Conservation (phyloP, 176 grass and related monocot genomes). For the Typha latifolia region DNA sequence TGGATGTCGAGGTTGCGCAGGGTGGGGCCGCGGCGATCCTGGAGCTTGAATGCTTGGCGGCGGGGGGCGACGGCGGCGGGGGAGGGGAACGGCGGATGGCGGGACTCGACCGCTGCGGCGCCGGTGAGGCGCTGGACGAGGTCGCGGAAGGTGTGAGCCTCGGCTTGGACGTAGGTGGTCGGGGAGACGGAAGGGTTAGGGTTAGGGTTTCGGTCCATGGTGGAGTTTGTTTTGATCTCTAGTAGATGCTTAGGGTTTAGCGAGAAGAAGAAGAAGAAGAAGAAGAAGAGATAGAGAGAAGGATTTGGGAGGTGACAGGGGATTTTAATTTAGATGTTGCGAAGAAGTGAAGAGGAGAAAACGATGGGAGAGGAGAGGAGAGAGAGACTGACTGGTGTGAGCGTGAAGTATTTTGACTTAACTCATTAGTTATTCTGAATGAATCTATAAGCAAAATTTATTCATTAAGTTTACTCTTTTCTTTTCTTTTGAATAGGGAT, state of each 20-base stretch:
- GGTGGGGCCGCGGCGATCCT: not conserved
- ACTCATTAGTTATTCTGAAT: too few relatives aligned
- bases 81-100: not conserved
- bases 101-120: not conserved
- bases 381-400: too few relatives aligned
- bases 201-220: not conserved
- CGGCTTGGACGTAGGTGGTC: slow-evolving; percentile 6
- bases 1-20: not conserved
- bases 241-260: not conserved
- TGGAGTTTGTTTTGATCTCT: not conserved
- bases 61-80: not conserved
- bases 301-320: too few relatives aligned
- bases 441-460: too few relatives aligned
- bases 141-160: slow-evolving; percentile 6
- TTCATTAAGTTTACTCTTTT: too few relatives aligned
- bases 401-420: too few relatives aligned
- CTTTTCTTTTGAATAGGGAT: too few relatives aligned
- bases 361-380: too few relatives aligned
- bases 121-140: slow-evolving; percentile 8
- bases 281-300: too few relatives aligned
- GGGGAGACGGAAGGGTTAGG: not conserved
- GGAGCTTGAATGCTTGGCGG: not conserved
- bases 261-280: not conserved
- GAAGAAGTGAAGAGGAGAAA: too few relatives aligned
- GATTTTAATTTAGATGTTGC: too few relatives aligned